These are phyloP conservation scores for Fusarium nematophilum DNA, from an alignment of 2,329 filamentous ascomycete genomes.

Conservation along the genomic window DNA sequence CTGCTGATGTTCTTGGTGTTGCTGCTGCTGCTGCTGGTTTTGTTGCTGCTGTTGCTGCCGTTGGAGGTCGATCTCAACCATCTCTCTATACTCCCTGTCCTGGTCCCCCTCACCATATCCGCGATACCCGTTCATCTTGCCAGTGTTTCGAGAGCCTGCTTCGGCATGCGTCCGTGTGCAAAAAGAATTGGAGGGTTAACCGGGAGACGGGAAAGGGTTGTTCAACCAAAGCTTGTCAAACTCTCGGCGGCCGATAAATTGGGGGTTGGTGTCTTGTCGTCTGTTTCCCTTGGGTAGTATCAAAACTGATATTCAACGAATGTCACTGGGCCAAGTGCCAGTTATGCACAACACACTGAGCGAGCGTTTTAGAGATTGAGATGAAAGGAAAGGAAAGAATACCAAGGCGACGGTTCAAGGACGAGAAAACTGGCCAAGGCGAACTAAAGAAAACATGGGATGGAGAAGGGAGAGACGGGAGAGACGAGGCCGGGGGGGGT, in stretches of 20 bases:
- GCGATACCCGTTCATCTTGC: constrained; percentile 45
- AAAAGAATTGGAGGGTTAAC: constrained; percentile 1
- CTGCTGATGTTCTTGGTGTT: constrained; percentile 21
- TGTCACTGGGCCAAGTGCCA: constrained; percentile 18
- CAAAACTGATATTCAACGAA: too few relatives aligned
- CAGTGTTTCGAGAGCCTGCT: constrained; percentile 19
- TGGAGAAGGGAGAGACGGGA: constrained; percentile 21
- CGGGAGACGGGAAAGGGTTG: background rate
- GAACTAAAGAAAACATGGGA: constrained; percentile 10
- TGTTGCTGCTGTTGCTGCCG: constrained; percentile 44
- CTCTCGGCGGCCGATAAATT: too few relatives aligned
- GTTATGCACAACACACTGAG: too few relatives aligned
- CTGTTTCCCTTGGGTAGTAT: too few relatives aligned
- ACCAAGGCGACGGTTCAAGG: constrained; percentile 21
- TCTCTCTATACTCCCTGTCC: constrained; percentile 47
- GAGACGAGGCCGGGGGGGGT: constrained; percentile 13
- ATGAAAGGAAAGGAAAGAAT: constrained; percentile 10
- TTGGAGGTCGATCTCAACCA: constrained; percentile 51
- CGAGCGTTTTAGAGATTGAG: too few relatives aligned
- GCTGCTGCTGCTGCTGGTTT: constrained; percentile 35
- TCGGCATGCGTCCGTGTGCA: constrained; percentile 33
- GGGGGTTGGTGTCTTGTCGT: constrained; percentile 5
- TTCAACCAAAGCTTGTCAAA: too few relatives aligned
- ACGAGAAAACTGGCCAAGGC: constrained; percentile 21
- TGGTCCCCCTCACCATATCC: constrained; percentile 35